These are phyloP conservation scores for Chlorella sp. DNA, from an alignment of 139 green algal genomes.

Conservation along the genomic window DNA sequence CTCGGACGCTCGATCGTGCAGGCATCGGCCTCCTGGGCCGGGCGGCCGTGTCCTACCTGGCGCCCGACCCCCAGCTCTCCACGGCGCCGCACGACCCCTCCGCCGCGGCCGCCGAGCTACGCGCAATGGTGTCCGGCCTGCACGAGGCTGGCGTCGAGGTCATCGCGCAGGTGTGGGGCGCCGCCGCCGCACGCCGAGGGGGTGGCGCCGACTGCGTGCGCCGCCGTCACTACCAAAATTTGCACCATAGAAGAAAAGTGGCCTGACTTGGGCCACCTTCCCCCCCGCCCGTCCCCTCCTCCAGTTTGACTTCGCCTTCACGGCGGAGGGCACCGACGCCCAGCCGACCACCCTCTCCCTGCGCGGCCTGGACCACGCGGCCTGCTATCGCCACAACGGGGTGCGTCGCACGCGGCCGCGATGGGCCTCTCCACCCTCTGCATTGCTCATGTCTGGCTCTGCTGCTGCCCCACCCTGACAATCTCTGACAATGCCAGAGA, in stretches of 20 bases:
- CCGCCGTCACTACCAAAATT: no score
- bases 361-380: constrained; percentile 64
- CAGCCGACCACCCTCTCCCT: constrained; percentile 42
- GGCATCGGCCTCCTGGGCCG: constrained; percentile 30
- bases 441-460: no score
- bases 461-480: no score
- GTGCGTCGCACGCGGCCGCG: no score
- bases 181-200: no score
- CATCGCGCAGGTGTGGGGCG: constrained; percentile 57
- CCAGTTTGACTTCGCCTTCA: constrained; percentile 79
- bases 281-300: not conserved
- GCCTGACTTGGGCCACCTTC: no score
- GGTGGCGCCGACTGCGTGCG: no score
- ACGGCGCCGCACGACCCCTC: constrained; percentile 13
- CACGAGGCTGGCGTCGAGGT: constrained; percentile 73
- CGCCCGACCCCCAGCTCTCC: constrained; percentile 51
- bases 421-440: no score
- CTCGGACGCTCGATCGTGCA: not conserved
- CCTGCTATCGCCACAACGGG: constrained; percentile 63
- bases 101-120: constrained; percentile 60
- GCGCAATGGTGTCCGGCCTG: constrained; percentile 51
- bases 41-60: constrained; percentile 55
- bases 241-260: no score
- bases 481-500: no score
- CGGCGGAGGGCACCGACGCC: constrained; percentile 66